A percentile compares a stretch with the other conserved stretches of the same genome.
These are phyloP conservation scores for Fraxinus dipetala DNA, from an alignment of 305 asterid species.

Conservation along the genomic window DNA sequence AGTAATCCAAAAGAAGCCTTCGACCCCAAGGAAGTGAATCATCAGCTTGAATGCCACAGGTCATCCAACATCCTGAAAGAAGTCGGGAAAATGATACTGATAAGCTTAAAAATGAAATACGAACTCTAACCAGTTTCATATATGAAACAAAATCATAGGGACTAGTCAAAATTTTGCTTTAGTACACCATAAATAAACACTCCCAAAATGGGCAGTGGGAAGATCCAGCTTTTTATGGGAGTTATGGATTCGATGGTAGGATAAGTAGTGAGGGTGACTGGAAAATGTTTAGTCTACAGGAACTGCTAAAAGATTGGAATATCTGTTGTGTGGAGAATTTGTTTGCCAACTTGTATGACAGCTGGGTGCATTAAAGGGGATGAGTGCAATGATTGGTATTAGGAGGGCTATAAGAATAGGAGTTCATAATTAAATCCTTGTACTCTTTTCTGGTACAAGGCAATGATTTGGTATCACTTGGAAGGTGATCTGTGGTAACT, in stretches of 20 bases:
- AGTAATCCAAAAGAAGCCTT: not conserved
- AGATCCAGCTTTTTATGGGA: not conserved
- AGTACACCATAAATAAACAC: not conserved
- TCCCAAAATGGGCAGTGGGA: not conserved
- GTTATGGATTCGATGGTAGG: not conserved
- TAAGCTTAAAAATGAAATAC: not conserved
- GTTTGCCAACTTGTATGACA: not conserved
- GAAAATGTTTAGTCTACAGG: not conserved
- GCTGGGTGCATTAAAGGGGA: not conserved
- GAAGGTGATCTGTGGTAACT: not conserved
- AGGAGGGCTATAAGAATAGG: not conserved
- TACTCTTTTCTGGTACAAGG: not conserved
- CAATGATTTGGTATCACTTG: not conserved
- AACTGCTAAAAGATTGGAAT: not conserved
- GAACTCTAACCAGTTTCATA: not conserved
- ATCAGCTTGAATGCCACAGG: not conserved
- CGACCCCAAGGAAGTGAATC: conserved; percentile 1
- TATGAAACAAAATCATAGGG: not conserved
- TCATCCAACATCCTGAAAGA: conserved; percentile 16
- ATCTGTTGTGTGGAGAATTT: not conserved
- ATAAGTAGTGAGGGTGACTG: not conserved
- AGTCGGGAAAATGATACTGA: not conserved
- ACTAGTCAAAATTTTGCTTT: not conserved
- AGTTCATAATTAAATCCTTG: not conserved
- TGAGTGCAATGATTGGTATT: not conserved